Evolutionary conservation across 345 rosid genomes (phyloP), one percentile per base, ranked within the genome.

Genomic region (Diplotaxis tenuifolia): DNA sequence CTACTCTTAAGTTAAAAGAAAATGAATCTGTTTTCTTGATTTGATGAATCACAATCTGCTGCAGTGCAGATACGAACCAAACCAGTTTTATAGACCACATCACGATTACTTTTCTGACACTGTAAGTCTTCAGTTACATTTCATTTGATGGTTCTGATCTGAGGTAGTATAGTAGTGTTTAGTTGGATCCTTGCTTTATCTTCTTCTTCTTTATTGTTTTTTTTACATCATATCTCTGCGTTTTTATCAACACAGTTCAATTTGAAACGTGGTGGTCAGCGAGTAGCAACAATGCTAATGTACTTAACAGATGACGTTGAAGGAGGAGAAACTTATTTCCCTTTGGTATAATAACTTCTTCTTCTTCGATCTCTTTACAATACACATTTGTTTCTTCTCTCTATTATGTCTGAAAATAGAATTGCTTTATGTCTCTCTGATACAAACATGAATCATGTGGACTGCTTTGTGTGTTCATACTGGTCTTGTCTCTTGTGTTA

Each of bases 261-360:
- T 80, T 50, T 94, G 79, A 87, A 91, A 60, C 93, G 89, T 0
- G 98, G 98, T 57, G 98, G 98, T 80, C 98, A 94, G 75, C 85
- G 96, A 5, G 72, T 94, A 62, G 97, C 97, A 65, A 94, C 98
- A 29, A 79, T 91, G 90, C 94, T 94, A 60, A 91, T 94, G 96
- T 91, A 94, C 81, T 75, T 94, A 70, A 94, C 87, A 16, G 92
- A 89, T 74, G 83, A 82, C 67, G 96, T 91, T 22, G 92, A 94
- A 80, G 98, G 97, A 64, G 98, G 98, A 78, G 98, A 94, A 84
- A 94, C 98, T 38, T 88, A 88, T 82, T 94, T 94, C 78, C 98
- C 97, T 57, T 58, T 79, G 97, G 98, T 94, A 87, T 75, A 72
- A 87, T 75, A 72, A 34, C 6, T n/a, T 40, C 50, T 42, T 40